These are phyloP conservation scores for Backusella australiensis DNA, from an alignment of 192 early-diverging fungal species.

Conservation along the genomic window DNA sequence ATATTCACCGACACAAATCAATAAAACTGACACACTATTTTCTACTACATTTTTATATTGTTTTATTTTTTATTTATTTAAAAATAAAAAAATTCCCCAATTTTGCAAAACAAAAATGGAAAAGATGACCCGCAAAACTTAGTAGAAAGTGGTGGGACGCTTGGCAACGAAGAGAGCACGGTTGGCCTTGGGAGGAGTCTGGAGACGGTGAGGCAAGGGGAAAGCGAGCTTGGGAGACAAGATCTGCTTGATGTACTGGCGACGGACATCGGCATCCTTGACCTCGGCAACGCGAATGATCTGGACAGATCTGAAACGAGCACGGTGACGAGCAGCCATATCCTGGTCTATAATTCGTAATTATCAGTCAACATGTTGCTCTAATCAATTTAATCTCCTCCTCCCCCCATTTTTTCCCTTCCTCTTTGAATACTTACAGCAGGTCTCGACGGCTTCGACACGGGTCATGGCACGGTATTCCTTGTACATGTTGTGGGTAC, in stretches of 20 bases:
- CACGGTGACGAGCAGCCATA: conserved; percentile 98
- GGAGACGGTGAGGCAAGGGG: conserved; percentile 97
- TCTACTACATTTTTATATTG: neutral
- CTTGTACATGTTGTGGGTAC: conserved; percentile 99
- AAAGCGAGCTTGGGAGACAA: conserved; percentile 88
- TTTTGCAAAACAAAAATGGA: neutral
- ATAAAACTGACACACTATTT: neutral
- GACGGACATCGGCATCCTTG: conserved; percentile 85
- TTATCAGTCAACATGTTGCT: neutral
- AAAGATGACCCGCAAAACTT: conserved; percentile 35
- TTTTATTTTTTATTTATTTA: neutral
- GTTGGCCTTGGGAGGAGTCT: conserved; percentile 81
- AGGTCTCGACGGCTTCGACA: conserved; percentile 62
- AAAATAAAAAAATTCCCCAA: neutral
- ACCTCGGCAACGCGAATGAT: conserved; percentile 98
- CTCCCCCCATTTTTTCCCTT: neutral
- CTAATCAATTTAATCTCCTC: neutral
- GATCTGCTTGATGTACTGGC: conserved; percentile 98
- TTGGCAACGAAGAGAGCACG: conserved; percentile 84
- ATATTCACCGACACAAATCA: neutral
- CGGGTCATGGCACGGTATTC: conserved; percentile 98
- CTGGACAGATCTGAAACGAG: conserved; percentile 96
- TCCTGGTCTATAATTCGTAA: conserved; percentile 68
- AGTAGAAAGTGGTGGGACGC: conserved; percentile 93
- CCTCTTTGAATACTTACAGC: conserved; percentile 33